Evolutionary conservation across 176 grass and related monocot species (phyloP).

Genomic region (Carex myosuroides): DNA sequence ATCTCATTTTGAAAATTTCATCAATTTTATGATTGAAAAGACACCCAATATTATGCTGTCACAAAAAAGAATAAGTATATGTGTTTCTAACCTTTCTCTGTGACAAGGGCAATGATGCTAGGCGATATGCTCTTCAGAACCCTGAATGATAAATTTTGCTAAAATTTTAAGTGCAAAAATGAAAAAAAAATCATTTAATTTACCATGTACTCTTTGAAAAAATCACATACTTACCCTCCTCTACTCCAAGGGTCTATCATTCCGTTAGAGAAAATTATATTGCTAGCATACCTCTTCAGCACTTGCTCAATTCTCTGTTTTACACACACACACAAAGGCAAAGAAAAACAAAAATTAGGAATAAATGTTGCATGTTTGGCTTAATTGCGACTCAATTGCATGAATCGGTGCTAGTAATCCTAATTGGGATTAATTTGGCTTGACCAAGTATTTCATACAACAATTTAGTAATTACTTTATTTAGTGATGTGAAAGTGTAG

Average conservation of each 20-base stretch:
- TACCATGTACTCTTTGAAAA: neutral
- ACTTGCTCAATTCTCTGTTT: constrained; percentile 73
- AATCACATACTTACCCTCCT: constrained; percentile 49
- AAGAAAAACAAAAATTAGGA: neutral
- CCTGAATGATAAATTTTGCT: constrained; percentile 30
- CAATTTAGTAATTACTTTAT: neutral
- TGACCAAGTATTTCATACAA: neutral
- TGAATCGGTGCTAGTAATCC: neutral
- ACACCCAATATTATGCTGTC: neutral
- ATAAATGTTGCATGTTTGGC: neutral
- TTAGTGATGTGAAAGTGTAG: neutral
- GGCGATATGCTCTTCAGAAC: constrained; percentile 91
- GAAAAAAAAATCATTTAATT: neutral
- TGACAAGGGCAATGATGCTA: constrained; percentile 81
- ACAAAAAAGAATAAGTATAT: neutral
- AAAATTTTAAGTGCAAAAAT: constrained; percentile 3
- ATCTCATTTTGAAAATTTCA: neutral
- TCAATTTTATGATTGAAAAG: neutral
- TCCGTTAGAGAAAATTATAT: constrained; percentile 95
- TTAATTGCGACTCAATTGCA: too few species aligned
- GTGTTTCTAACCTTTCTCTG: constrained; percentile 51
- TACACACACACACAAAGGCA: neutral
- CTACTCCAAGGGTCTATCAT: constrained; percentile 96
- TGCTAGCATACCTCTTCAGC: constrained; percentile 83
- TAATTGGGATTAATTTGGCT: neutral